A percentile compares a stretch with the other conserved stretches of the same genome.
Evolutionary conservation across 495 filamentous ascomycete genomes (phyloP).

Genomic region (Oidiodendron maius): DNA sequence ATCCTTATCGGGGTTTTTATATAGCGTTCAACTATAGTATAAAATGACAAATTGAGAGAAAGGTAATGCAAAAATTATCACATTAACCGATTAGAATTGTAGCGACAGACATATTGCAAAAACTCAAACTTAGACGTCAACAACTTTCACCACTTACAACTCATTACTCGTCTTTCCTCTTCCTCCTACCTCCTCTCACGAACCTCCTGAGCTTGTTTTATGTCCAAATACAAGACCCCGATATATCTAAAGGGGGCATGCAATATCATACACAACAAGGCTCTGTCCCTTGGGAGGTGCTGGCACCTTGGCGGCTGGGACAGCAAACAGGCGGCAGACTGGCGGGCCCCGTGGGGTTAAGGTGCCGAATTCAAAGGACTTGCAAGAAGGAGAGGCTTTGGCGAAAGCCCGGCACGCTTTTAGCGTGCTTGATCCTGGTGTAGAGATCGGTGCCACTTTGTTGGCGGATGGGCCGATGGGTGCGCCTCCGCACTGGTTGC

Average conservation of each 20-base stretch:
- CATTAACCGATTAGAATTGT: no score
- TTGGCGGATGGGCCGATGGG: constrained; percentile 8
- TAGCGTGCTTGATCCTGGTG: constrained; percentile 2
- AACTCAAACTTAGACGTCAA: no score
- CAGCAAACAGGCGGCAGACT: constrained; percentile 7
- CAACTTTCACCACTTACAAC: no score
- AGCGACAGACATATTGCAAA: no score
- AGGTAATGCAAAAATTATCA: no score
- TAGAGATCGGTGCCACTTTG: constrained; percentile 4
- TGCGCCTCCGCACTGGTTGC: constrained; percentile 5
- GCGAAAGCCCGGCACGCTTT: constrained; percentile 4
- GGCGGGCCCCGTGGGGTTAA: neutral
- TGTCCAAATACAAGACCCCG: no score
- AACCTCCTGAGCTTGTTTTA: no score
- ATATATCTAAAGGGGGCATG: constrained; percentile 7
- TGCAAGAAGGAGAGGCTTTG: constrained; percentile 7
- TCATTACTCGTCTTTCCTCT: no score
- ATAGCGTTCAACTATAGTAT: no score
- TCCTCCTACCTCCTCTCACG: no score
- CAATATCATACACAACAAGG: constrained; percentile 12
- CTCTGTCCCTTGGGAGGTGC: constrained; percentile 8
- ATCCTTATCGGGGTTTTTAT: no score
- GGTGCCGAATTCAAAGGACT: constrained; percentile 13
- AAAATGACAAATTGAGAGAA: no score
- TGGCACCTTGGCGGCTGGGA: constrained; percentile 6